Conservation (phyloP, 129 eudicot genomes). For the Flaveria sonorensis region DNA sequence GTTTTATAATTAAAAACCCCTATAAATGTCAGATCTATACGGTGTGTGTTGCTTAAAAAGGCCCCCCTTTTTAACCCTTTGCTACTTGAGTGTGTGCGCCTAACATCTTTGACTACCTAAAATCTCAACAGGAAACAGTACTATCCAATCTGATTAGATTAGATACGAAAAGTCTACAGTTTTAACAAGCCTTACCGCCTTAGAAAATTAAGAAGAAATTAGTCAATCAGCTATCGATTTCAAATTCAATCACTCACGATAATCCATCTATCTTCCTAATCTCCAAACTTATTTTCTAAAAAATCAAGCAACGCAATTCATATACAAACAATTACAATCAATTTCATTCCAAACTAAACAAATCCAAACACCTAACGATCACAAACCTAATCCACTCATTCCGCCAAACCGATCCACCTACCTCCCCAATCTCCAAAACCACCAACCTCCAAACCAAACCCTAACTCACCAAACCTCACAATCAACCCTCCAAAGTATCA, state of each 20-base stretch:
- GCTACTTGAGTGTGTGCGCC: no score
- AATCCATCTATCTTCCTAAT: constrained; percentile 15
- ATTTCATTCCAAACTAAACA: background rate
- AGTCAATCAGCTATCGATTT: background rate
- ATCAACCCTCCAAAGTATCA: background rate
- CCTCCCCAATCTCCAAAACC: constrained; percentile 2
- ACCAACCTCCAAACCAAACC: background rate
- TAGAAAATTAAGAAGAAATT: no score
- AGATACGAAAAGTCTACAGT: background rate
- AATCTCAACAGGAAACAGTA: background rate
- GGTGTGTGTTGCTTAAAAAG: no score
- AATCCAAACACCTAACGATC: background rate
- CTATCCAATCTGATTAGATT: background rate
- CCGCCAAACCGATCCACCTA: constrained; percentile 8
- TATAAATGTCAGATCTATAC: no score
- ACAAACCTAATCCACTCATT: constrained; percentile 3
- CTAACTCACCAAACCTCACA: background rate
- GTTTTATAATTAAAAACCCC: no score
- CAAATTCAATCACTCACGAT: constrained; percentile 1
- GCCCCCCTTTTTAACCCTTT: no score
- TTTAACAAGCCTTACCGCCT: background rate
- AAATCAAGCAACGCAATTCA: background rate
- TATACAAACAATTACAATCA: no score
- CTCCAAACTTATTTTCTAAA: constrained; percentile 6
- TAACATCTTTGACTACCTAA: no score